Conservation (phyloP, 306 rosid species). For the Rubus idaeus region DNA sequence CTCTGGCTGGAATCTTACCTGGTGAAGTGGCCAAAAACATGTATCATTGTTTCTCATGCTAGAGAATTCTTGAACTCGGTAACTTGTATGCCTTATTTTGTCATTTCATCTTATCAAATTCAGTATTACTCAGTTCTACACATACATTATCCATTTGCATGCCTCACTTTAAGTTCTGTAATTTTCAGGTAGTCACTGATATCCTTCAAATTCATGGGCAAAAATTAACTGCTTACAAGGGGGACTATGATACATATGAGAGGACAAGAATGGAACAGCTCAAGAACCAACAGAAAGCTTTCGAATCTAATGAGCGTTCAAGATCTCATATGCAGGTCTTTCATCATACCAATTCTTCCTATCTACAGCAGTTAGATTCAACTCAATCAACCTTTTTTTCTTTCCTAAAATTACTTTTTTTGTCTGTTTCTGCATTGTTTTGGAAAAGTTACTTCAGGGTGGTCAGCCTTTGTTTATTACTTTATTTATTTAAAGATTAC, state of each 20-base stretch:
- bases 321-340: slow-evolving; percentile 95
- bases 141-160: neutral
- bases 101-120: neutral
- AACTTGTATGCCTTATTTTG: slow-evolving; percentile 23
- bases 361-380: neutral
- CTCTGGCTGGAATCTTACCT: slow-evolving; percentile 92
- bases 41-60: slow-evolving; percentile 97
- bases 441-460: neutral
- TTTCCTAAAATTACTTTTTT: neutral
- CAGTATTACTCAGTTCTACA: neutral
- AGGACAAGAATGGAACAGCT: slow-evolving; percentile 81
- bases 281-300: slow-evolving; percentile 88
- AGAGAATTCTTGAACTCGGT: slow-evolving; percentile 98
- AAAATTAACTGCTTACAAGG: slow-evolving; percentile 68
- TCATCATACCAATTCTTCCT: slow-evolving; percentile 6
- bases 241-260: slow-evolving; percentile 92
- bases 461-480: neutral
- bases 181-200: slow-evolving; percentile 84
- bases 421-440: neutral
- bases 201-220: slow-evolving; percentile 87
- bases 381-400: neutral
- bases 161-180: slow-evolving; percentile 21
- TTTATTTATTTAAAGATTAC: neutral
- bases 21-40: slow-evolving; percentile 95
- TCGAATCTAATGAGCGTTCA: slow-evolving; percentile 86